phyloP scores from a whole-genome alignment of 352 stramenopile species.

The Thraustotheca clavata region DNA sequence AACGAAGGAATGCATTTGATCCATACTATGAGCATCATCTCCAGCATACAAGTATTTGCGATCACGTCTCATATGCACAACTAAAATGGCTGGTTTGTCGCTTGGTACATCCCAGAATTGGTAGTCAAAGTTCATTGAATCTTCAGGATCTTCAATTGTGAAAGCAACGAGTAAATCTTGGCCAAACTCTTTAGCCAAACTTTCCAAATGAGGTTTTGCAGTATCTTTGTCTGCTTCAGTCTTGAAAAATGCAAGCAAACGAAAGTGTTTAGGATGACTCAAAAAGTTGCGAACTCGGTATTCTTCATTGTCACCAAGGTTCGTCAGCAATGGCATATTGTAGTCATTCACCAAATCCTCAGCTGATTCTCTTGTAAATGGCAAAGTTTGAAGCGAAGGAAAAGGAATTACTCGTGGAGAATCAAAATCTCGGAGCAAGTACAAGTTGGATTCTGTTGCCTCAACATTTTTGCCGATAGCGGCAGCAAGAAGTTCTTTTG shows the following conservation, averaged over 20 bases:
- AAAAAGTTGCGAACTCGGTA: slow-evolving; percentile 14
- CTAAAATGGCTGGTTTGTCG: slow-evolving; percentile 12
- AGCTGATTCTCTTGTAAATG: neutral
- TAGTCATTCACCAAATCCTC: neutral
- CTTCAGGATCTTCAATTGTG: slow-evolving; percentile 19
- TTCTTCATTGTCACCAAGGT: slow-evolving; percentile 19
- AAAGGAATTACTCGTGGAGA: slow-evolving; percentile 4
- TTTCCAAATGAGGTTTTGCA: slow-evolving; percentile 5
- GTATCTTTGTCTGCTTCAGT: neutral
- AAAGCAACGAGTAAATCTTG: slow-evolving; percentile 9
- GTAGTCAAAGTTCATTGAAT: slow-evolving; percentile 21
- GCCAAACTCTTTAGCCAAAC: neutral
- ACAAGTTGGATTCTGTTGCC: neutral
- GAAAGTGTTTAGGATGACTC: slow-evolving; percentile 5
- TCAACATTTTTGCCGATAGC: neutral
- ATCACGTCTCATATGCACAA: slow-evolving; percentile 19
- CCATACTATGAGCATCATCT: neutral
- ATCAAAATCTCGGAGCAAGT: slow-evolving; percentile 11
- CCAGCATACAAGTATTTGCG: slow-evolving; percentile 15
- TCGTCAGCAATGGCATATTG: slow-evolving; percentile 12
- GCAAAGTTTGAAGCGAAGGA: neutral
- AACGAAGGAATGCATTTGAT: slow-evolving; percentile 1
- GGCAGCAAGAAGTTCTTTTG: neutral
- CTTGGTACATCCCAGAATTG: slow-evolving; percentile 20
- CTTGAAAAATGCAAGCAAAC: slow-evolving; percentile 18